Conservation (phyloP, 768 basidiomycete species). For the Phaeotremella fagi region DNA sequence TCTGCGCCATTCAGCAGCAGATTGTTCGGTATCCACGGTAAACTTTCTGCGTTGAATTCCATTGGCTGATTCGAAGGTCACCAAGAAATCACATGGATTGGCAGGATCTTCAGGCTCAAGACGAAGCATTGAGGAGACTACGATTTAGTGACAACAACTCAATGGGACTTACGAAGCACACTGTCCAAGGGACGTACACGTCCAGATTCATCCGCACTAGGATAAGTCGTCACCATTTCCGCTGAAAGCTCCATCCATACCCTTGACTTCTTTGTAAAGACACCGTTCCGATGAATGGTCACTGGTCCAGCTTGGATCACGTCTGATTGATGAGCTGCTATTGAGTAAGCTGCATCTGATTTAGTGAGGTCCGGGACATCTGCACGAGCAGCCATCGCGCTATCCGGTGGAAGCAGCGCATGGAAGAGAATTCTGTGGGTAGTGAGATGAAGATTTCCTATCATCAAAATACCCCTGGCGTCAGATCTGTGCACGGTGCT, state of each 20-base stretch:
- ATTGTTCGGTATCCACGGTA: constrained; percentile 58
- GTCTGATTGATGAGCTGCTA: constrained; percentile 34
- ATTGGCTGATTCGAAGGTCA: constrained; percentile 48
- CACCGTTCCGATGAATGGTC: constrained; percentile 48
- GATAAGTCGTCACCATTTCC: constrained; percentile 60
- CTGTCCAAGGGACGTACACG: constrained; percentile 57
- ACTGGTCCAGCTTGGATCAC: constrained; percentile 57
- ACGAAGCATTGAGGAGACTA: constrained; percentile 56
- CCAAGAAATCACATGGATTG: constrained; percentile 52
- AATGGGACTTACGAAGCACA: constrained; percentile 53
- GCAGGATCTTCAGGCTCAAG: constrained; percentile 53
- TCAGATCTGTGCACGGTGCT: constrained; percentile 6
- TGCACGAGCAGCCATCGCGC: constrained; percentile 21
- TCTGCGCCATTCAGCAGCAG: constrained; percentile 42
- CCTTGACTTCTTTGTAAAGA: constrained; percentile 49
- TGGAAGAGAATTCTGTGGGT: constrained; percentile 65
- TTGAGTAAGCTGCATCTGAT: constrained; percentile 39
- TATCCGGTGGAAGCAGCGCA: constrained; percentile 56
- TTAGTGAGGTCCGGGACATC: constrained; percentile 5
- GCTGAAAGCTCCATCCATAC: constrained; percentile 62
- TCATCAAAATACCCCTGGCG: constrained; percentile 31
- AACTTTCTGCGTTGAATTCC: constrained; percentile 45
- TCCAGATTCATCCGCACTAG: constrained; percentile 57
- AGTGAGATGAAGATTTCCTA: constrained; percentile 61
- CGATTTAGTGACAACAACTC: background rate